These are phyloP conservation scores for Raddia distichophylla DNA, from an alignment of 176 grass and related monocot genomes.

Conservation along the genomic window DNA sequence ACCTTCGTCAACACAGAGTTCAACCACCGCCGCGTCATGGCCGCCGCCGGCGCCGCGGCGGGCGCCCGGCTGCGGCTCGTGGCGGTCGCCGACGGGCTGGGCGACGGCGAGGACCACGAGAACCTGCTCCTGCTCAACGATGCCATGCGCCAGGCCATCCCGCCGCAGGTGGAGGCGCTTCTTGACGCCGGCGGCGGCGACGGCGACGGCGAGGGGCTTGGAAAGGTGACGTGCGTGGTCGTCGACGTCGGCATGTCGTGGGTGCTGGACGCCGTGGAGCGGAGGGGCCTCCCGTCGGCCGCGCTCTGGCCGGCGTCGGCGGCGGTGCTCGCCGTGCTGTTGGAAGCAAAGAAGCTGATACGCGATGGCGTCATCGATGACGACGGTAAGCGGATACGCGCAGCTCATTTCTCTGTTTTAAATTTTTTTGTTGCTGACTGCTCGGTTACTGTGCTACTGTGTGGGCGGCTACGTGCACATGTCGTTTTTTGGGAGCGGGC, in stretches of 20 bases:
- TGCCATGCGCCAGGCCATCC: slow-evolving; percentile 36
- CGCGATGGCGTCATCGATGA: slow-evolving; percentile 53
- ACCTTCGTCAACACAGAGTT: slow-evolving; percentile 51
- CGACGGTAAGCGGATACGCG: slow-evolving; percentile 30
- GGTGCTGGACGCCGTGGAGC: slow-evolving; percentile 36
- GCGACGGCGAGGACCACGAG: slow-evolving; percentile 27
- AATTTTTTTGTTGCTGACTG: no score
- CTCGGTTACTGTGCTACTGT: no score
- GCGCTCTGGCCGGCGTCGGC: slow-evolving; percentile 49
- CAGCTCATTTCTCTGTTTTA: background rate
- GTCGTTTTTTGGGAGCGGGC: background rate
- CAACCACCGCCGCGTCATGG: slow-evolving; percentile 38
- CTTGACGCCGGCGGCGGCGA: slow-evolving; percentile 5
- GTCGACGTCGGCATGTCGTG: slow-evolving; percentile 47
- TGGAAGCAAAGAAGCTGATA: slow-evolving; percentile 37
- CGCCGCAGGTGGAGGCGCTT: slow-evolving; percentile 43
- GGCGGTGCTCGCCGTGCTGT: background rate
- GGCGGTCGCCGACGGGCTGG: slow-evolving; percentile 45
- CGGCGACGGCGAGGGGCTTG: background rate
- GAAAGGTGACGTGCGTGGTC: slow-evolving; percentile 48
- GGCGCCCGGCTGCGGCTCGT: slow-evolving; percentile 27
- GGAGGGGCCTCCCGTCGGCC: slow-evolving; percentile 28
- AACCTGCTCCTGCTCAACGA: slow-evolving; percentile 37
- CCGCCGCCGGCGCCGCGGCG: background rate
- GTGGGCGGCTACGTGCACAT: background rate